Evolutionary conservation across 305 asterid species (phyloP).

Genomic region (Rubia tinctorum): DNA sequence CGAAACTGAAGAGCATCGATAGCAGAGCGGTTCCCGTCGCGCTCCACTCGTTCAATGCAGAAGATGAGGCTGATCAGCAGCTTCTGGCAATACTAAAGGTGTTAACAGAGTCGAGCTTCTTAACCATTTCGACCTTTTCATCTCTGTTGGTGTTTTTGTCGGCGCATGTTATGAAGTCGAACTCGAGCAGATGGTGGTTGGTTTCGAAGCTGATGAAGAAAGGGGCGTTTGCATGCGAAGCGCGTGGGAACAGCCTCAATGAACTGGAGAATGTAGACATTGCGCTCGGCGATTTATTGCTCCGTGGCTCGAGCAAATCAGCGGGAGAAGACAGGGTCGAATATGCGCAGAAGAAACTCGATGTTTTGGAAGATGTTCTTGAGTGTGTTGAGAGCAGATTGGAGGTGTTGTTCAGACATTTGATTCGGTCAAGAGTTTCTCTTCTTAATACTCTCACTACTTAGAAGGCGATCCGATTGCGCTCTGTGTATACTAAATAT

Average conservation of each 20-base stretch:
- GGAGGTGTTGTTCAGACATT: slow-evolving; percentile 26
- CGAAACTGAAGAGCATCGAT: slow-evolving; percentile 22
- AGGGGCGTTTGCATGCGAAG: slow-evolving; percentile 18
- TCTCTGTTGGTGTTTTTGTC: slow-evolving; percentile 27
- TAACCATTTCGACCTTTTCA: slow-evolving; percentile 22
- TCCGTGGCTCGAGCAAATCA: slow-evolving; percentile 5
- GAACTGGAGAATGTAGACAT: slow-evolving; percentile 31
- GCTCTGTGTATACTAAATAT: background rate
- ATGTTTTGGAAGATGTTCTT: slow-evolving; percentile 22
- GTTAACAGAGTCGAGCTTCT: slow-evolving; percentile 23
- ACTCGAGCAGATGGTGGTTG: slow-evolving; percentile 28
- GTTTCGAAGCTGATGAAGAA: slow-evolving; percentile 30
- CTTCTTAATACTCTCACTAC: slow-evolving; percentile 32
- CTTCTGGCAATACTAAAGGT: slow-evolving; percentile 15
- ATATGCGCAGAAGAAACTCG: slow-evolving; percentile 24
- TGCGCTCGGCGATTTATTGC: slow-evolving; percentile 20
- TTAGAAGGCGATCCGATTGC: background rate
- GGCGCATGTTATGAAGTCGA: slow-evolving; percentile 23
- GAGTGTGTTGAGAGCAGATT: slow-evolving; percentile 30
- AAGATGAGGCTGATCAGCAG: slow-evolving; percentile 20
- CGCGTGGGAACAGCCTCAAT: slow-evolving; percentile 11
- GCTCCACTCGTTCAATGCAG: slow-evolving; percentile 5
- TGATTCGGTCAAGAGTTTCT: slow-evolving; percentile 33
- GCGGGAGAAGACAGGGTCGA: slow-evolving; percentile 18
- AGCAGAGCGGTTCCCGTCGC: background rate